These are phyloP conservation scores for Fusarium sp. DNA, from an alignment of 2,329 filamentous ascomycete genomes.

Conservation along the genomic window DNA sequence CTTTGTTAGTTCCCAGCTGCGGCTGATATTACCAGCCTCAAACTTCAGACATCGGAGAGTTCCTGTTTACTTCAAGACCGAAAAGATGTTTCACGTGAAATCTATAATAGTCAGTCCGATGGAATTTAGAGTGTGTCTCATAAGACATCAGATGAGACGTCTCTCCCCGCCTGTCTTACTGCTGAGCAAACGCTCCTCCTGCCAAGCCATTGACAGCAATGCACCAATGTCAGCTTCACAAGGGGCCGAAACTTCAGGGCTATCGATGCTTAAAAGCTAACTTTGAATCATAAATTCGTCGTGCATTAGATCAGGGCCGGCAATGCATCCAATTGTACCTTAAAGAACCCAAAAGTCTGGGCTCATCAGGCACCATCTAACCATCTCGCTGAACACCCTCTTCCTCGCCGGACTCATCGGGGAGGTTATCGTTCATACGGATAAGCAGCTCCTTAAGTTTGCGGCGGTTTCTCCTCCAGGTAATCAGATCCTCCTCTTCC, in stretches of 20 bases:
- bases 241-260: slow-evolving; percentile 4
- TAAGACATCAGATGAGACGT: background rate
- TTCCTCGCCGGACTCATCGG: slow-evolving; percentile 59
- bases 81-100: background rate
- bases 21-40: background rate
- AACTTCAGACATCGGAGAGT: background rate
- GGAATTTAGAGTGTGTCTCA: background rate
- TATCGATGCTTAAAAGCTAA: slow-evolving; percentile 14
- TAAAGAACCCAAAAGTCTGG: background rate
- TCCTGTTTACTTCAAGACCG: background rate
- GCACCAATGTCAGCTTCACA: background rate
- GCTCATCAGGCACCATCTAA: slow-evolving; percentile 5
- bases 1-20: background rate
- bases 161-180: background rate
- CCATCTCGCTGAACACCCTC: slow-evolving; percentile 31
- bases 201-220: background rate
- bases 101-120: background rate
- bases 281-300: slow-evolving; percentile 10
- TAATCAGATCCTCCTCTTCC: slow-evolving; percentile 63
- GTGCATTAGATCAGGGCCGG: slow-evolving; percentile 2
- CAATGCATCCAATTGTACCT: background rate
- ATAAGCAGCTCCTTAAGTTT: slow-evolving; percentile 62
- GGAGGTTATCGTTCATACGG: slow-evolving; percentile 63
- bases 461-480: slow-evolving; percentile 61
- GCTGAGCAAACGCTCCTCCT: background rate